phyloP scores from a whole-genome alignment of 2,329 filamentous ascomycete genomes.

The Hirsutella rhossiliensis region DNA sequence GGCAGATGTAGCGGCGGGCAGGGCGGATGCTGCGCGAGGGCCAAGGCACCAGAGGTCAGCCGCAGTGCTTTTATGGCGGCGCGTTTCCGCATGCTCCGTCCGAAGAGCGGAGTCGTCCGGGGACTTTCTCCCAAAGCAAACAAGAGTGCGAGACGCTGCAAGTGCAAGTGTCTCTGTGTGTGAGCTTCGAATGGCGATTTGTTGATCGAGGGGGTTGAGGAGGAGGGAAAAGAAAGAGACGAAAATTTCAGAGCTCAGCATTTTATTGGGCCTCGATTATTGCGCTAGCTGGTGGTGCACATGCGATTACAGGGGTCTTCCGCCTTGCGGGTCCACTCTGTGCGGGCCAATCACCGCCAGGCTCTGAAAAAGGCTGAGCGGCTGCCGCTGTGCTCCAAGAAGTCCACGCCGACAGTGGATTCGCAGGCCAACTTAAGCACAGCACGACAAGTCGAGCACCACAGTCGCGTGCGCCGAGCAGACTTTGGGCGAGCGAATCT shows the following conservation, averaged over 20 bases:
- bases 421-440: background rate
- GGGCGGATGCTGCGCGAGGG: constrained; percentile 30
- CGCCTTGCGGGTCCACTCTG: constrained; percentile 3
- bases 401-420: background rate
- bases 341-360: background rate
- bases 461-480: background rate
- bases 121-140: constrained; percentile 99
- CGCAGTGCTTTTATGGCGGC: constrained; percentile 99
- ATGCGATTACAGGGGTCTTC: constrained; percentile 8
- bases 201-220: constrained; percentile 75
- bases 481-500: background rate
- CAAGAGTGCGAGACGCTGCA: constrained; percentile 21
- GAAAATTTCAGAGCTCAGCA: constrained; percentile 4
- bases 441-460: background rate
- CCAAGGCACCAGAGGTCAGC: constrained; percentile 60
- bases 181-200: constrained; percentile 99
- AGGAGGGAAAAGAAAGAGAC: constrained; percentile 21
- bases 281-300: constrained; percentile 7
- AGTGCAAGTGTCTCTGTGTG: constrained; percentile 55
- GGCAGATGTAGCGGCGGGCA: constrained; percentile 33
- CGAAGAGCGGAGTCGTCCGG: constrained; percentile 60
- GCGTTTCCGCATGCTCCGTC: constrained; percentile 72
- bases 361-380: background rate
- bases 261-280: too few relatives aligned
- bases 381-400: background rate